Conservation (phyloP, 2,329 filamentous ascomycete species). For the Aspergillus ochraceoroseus region DNA sequence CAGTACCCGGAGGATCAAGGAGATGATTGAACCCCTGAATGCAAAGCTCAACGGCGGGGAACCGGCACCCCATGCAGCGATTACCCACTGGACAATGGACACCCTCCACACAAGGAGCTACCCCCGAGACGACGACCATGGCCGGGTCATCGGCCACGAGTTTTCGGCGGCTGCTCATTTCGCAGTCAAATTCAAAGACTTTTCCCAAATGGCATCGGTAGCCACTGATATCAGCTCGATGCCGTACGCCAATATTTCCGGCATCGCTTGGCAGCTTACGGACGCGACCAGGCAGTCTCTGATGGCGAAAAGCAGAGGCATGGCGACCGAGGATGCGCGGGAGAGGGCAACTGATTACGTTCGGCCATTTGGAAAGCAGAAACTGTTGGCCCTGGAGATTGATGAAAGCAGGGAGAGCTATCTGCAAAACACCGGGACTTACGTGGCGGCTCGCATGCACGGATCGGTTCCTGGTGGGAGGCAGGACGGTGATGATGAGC, state of each 20-base stretch:
- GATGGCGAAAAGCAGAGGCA: not conserved
- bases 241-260: not conserved
- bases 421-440: no score
- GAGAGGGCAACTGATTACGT: constrained; percentile 2
- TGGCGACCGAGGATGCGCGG: not conserved
- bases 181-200: constrained; percentile 1
- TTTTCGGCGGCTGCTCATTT: not conserved
- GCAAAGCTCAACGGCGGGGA: not conserved
- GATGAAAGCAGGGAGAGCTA: not conserved
- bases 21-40: not conserved
- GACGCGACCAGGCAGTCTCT: not conserved
- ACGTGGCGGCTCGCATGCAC: not conserved
- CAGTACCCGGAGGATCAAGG: not conserved
- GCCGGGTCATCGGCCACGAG: not conserved
- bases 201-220: not conserved
- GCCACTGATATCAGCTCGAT: not conserved
- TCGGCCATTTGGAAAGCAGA: not conserved
- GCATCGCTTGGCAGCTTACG: not conserved
- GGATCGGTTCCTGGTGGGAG: not conserved
- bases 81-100: constrained; percentile 2
- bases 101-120: not conserved
- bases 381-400: not conserved
- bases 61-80: not conserved
- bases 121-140: not conserved
- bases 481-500: not conserved